phyloP scores from a whole-genome alignment of 495 filamentous ascomycete species.

The Lasiosphaeris hirsuta region DNA sequence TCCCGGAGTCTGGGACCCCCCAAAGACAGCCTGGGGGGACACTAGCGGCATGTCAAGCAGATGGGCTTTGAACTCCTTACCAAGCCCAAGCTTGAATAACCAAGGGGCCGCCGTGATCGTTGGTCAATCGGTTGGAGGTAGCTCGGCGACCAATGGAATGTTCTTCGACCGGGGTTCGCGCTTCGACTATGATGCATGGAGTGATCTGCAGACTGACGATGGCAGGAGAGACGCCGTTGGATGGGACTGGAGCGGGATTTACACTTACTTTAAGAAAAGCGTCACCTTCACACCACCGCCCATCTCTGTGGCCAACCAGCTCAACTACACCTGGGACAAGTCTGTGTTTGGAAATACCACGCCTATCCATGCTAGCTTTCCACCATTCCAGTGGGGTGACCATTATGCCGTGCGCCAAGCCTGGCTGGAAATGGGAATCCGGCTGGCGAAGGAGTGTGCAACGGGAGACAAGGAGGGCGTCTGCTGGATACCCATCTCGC shows the following conservation, averaged over 20 bases:
- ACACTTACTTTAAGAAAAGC: conserved; percentile 41
- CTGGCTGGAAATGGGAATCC: conserved; percentile 20
- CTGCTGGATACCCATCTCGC: conserved; percentile 24
- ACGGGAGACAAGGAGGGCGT: conserved; percentile 23
- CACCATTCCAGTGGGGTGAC: conserved; percentile 22
- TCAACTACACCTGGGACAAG: conserved; percentile 20
- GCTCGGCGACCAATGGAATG: conserved; percentile 10
- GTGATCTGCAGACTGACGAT: conserved; percentile 37
- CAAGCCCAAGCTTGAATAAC: conserved; percentile 8
- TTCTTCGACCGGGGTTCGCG: conserved; percentile 12
- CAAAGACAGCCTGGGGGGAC: neutral
- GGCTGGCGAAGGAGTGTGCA: conserved; percentile 14
- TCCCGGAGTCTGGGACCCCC: conserved; percentile 10
- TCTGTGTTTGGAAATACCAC: conserved; percentile 12
- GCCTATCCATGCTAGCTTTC: conserved; percentile 16
- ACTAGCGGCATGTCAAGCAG: neutral
- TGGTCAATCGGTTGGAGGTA: conserved; percentile 7
- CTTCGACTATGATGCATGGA: conserved; percentile 12
- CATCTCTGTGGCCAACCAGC: neutral
- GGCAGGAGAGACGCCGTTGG: neutral
- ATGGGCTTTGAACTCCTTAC: neutral
- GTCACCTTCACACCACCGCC: conserved; percentile 25
- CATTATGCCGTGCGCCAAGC: conserved; percentile 10
- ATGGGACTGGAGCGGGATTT: conserved; percentile 37
- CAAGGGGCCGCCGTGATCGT: neutral